Evolutionary conservation across 2,329 filamentous ascomycete genomes (phyloP), one percentile per base, ranked within the genome.

Genomic region (Trichoderma simmonsii): DNA sequence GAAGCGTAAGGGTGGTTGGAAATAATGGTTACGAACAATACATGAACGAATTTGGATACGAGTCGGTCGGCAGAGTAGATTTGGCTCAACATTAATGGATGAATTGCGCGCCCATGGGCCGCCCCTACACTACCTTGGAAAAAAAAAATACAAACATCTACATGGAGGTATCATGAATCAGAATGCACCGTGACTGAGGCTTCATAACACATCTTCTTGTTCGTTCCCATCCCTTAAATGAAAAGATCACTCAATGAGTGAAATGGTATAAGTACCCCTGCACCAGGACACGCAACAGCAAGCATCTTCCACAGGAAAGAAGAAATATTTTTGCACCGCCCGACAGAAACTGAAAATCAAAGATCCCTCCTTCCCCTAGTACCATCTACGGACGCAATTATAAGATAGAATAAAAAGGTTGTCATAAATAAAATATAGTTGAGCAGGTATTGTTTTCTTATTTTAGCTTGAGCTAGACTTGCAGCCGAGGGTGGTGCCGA

Each of bases 1-100:
- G 74, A 81, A 81, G 75, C 76, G 77, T 65, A 81, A 81, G 73
- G 74, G 81, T 34, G 78, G 78, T 18, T 81, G 80, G 80, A 79
- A 78, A 61, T 81, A 63, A 68, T 21, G 59, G 34, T 24, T 57
- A 62, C 14, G 43, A 57, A n/a, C 12, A 9, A 28, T 39, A 36
- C 9, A 34, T 71, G 21, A 28, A n/a, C 18, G 15, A 57, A 57
- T 21, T 30, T 15, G 57, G 43, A 32, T 28, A 11, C 21, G 48
- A 15, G 12, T 24, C 11, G 15, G n/a, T 28, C 15, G 14, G 18
- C 34, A 36, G 39, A 28, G 36, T 62, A 57, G 59, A 61, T 61
- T 73, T 26, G 36, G 24, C n/a, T 65, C 64, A 73, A 72, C 54
- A 76, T 73, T 72, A 75, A 64, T 72, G 39, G 71, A 73, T 72